Evolutionary conservation across 371 early-diverging fungal species (phyloP).

Genomic region (Mortierella sp.): DNA sequence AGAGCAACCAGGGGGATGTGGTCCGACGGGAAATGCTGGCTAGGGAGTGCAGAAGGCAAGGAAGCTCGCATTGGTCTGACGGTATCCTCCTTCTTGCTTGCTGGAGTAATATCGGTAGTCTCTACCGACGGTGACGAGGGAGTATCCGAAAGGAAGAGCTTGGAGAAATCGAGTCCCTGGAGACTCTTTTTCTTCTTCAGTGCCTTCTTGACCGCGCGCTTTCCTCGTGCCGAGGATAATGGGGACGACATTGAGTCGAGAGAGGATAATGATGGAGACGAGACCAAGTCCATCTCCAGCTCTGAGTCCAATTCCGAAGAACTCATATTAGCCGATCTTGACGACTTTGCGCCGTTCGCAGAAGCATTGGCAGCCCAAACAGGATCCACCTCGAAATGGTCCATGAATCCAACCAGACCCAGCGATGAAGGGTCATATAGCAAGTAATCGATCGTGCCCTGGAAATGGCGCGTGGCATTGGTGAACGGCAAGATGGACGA

Average conservation of each 20-base stretch:
- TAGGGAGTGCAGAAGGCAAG: conserved; percentile 45
- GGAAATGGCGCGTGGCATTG: conserved; percentile 91
- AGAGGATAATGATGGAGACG: conserved; percentile 14
- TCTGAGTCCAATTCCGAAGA: conserved; percentile 42
- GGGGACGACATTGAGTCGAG: conserved; percentile 6
- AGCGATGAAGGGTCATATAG: conserved; percentile 76
- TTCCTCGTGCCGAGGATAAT: conserved; percentile 2
- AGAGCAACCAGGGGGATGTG: conserved; percentile 53
- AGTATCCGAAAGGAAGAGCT: conserved; percentile 21
- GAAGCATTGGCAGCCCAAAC: neutral
- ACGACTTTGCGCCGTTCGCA: neutral
- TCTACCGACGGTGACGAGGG: neutral
- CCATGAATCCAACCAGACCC: conserved; percentile 51
- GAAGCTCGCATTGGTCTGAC: conserved; percentile 10
- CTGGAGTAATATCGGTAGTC: neutral
- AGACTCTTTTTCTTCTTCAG: conserved; percentile 11
- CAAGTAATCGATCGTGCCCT: conserved; percentile 96
- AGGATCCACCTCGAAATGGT: conserved; percentile 40
- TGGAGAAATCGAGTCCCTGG: conserved; percentile 30
- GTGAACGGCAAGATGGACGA: conserved; percentile 89
- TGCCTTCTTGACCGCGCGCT: conserved; percentile 4
- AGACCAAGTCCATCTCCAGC: conserved; percentile 25
- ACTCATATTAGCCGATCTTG: conserved; percentile 20
- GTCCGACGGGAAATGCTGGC: conserved; percentile 53
- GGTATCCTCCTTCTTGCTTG: neutral